phyloP scores from a whole-genome alignment of 2,329 filamentous ascomycete species.

The Hypoxylon sp. region DNA sequence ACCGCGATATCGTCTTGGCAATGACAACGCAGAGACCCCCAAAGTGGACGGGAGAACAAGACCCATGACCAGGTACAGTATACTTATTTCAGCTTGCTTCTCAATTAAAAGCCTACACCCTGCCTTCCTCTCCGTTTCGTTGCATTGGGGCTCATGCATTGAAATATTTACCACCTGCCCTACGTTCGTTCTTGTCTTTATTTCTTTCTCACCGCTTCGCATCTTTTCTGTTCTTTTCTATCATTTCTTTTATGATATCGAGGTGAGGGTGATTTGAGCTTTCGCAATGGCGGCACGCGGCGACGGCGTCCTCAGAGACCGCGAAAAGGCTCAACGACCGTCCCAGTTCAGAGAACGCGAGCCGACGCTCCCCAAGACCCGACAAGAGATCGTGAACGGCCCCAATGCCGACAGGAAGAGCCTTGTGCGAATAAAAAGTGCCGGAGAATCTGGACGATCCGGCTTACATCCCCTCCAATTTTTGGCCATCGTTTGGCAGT shows the following conservation, averaged over 20 bases:
- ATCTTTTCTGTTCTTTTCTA: constrained; percentile 6
- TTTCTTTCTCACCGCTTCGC: constrained; percentile 11
- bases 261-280: not conserved
- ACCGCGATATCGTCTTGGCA: constrained; percentile 28
- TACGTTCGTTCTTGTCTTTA: constrained; percentile 13
- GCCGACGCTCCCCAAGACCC: constrained; percentile 49
- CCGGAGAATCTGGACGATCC: constrained; percentile 76
- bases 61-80: constrained; percentile 4
- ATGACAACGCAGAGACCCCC: constrained; percentile 31
- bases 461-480: constrained; percentile 77
- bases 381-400: constrained; percentile 45
- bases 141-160: constrained; percentile 25
- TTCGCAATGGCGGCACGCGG: constrained; percentile 30
- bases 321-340: constrained; percentile 40
- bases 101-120: constrained; percentile 2
- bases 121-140: constrained; percentile 17
- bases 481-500: constrained; percentile 73
- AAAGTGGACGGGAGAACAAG: constrained; percentile 12
- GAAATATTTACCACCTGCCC: constrained; percentile 17
- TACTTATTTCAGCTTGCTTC: constrained; percentile 8
- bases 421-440: constrained; percentile 53
- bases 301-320: constrained; percentile 28
- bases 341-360: constrained; percentile 45
- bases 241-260: constrained; percentile 11
- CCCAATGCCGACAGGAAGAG: constrained; percentile 36